Evolutionary conservation across 805 yeast species (phyloP), one percentile per base, ranked within the genome.

Genomic region (Kazachstania martiniae): DNA sequence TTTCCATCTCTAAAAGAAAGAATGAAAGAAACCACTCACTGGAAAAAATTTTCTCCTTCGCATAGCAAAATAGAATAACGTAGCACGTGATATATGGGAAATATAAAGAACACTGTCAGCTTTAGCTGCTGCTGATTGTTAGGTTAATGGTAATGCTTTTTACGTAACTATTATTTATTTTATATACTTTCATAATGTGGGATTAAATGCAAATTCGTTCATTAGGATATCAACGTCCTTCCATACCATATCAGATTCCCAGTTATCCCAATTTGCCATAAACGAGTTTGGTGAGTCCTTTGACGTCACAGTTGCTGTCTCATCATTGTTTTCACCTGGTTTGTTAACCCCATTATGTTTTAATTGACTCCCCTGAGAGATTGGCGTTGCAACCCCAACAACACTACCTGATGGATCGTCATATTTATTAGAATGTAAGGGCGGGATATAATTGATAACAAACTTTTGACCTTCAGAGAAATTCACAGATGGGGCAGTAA

Each of bases 181-280:
- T 7, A 25, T 14, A 25, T 14, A 25, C 8, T 25, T 12, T 35
- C 33, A 65, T 66, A 51, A 44, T 8, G 56, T 47, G 3, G 84
- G 75, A 42, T 81, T 83, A 61, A 85, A 85, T 4, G 95, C 95
- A 58, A 84, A 85, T 49, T 84, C 94, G 49, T 81, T 83, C 94
- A 85, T 83, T 36, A 85, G 81, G 29, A 83, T 66, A 42, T 84
- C 94, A 18, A 85, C 87, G 49, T 85, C 93, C 48, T 77, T 80
- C 86, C 68, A 64, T 2, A 63, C 57, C 49, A 59, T 51, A 24
- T 63, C 68, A 13, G 59, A 59, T 13, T 61, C 57, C 68, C 68
- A 62, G 28, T 61, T 63, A 37, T 62, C 68, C 47, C 57, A 56
- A 9, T 53, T 49, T 17, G 59, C 66, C 38, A 59, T 38, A 9